phyloP scores from a whole-genome alignment of 371 early-diverging fungal genomes.

The Mortierella sp. region DNA sequence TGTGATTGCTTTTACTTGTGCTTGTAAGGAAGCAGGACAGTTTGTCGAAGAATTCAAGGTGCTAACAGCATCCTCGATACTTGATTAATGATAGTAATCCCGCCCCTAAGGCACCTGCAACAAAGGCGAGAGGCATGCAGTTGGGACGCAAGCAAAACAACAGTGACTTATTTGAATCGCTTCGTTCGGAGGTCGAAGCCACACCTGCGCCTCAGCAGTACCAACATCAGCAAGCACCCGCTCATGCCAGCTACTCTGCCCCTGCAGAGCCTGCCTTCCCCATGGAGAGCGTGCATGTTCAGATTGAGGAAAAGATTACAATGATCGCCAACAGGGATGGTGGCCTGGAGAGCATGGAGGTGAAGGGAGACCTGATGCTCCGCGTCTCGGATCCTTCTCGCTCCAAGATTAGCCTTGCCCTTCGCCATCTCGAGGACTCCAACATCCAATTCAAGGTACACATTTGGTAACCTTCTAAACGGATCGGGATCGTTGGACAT shows the following conservation, averaged over 20 bases:
- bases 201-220: slow-evolving; percentile 58
- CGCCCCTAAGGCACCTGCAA: slow-evolving; percentile 60
- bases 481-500: neutral
- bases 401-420: slow-evolving; percentile 70
- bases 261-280: slow-evolving; percentile 31
- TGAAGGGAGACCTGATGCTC: slow-evolving; percentile 92
- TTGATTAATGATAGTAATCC: slow-evolving; percentile 30
- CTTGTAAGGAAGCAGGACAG: neutral
- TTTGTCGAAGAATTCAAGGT: neutral
- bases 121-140: slow-evolving; percentile 92
- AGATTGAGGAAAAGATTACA: slow-evolving; percentile 90
- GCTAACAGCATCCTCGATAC: neutral
- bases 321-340: slow-evolving; percentile 92
- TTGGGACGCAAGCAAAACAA: slow-evolving; percentile 91
- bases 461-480: neutral
- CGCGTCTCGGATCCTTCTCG: slow-evolving; percentile 77
- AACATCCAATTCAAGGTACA: slow-evolving; percentile 85
- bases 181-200: slow-evolving; percentile 81
- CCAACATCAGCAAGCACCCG: slow-evolving; percentile 36
- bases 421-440: slow-evolving; percentile 69
- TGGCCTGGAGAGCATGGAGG: slow-evolving; percentile 91
- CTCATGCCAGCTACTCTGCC: slow-evolving; percentile 40
- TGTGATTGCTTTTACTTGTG: neutral
- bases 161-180: slow-evolving; percentile 85
- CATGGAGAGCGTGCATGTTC: slow-evolving; percentile 82